Percentiles rank a stretch among this genome's conserved stretches.
phyloP scores from a whole-genome alignment of 2,329 filamentous ascomycete genomes.

The Colletotrichum phormii region DNA sequence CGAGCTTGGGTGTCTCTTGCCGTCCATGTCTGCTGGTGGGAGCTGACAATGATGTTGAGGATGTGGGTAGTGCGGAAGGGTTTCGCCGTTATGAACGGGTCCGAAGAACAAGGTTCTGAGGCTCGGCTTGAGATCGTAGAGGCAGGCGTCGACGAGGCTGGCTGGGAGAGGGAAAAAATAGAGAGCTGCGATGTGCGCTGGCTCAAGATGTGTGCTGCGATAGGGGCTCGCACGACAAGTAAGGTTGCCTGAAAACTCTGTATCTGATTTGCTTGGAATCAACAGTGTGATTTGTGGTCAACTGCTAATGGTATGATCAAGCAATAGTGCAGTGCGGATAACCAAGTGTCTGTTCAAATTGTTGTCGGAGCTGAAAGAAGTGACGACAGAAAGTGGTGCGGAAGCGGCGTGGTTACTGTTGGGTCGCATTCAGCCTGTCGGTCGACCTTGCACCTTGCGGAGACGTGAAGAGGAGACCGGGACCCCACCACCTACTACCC shows the following conservation, averaged over 20 bases:
- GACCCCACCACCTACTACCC: no score
- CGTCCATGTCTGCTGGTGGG: conserved; percentile 75
- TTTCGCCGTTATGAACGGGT: not conserved
- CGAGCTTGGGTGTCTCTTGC: conserved; percentile 91
- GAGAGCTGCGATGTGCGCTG: not conserved
- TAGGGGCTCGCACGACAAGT: not conserved
- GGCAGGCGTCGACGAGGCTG: not conserved
- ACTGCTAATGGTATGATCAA: not conserved
- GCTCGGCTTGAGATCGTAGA: not conserved
- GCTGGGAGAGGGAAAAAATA: not conserved
- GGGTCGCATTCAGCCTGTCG: not conserved
- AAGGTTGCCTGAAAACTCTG: not conserved
- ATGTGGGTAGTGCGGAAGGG: not conserved
- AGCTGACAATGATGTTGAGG: not conserved
- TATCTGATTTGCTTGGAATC: no score
- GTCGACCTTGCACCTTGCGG: not conserved
- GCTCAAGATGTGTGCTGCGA: not conserved
- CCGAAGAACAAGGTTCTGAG: not conserved
- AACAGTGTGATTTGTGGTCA: not conserved
- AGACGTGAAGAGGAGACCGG: not conserved
- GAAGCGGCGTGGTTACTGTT: conserved; percentile 3
- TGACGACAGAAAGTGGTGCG: conserved; percentile 1
- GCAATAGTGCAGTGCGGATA: not conserved
- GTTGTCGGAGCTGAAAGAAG: not conserved
- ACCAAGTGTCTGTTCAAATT: not conserved